Conservation (phyloP, 176 grass and related monocot genomes). For the Panicum miliaceum region DNA sequence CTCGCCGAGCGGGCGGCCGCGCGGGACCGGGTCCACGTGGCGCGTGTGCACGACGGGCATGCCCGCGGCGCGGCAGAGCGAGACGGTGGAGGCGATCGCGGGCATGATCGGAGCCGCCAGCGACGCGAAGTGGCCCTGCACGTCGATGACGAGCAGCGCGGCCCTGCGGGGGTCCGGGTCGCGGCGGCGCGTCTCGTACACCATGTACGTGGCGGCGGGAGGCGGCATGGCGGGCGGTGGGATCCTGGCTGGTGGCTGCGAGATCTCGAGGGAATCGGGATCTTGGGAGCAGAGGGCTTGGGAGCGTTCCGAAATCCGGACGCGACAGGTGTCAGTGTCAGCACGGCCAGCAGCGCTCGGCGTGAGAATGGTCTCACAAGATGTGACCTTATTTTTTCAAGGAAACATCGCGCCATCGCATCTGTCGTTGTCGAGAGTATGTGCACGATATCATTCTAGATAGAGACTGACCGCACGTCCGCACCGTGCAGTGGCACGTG, state of each 20-base stretch:
- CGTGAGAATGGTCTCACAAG: no score
- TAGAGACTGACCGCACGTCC: no score
- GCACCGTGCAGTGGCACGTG: no score
- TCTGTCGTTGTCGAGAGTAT: no score
- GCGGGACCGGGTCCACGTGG: slow-evolving; percentile 54
- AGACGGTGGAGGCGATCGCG: slow-evolving; percentile 52
- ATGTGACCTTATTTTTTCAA: no score
- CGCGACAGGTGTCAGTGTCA: no score
- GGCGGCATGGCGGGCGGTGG: background rate
- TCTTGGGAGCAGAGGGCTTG: background rate
- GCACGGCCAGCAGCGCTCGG: no score
- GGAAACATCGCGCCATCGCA: no score
- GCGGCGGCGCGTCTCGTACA: slow-evolving; percentile 62
- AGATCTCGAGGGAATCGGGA: background rate
- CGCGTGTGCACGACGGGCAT: slow-evolving; percentile 60
- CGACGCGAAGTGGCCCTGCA: slow-evolving; percentile 72
- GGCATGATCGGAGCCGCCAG: slow-evolving; percentile 42
- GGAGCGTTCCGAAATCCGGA: background rate
- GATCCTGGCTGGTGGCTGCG: background rate
- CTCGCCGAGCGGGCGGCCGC: slow-evolving; percentile 49
- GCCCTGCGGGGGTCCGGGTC: slow-evolving; percentile 52
- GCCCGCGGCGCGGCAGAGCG: slow-evolving; percentile 56
- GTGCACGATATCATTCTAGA: no score
- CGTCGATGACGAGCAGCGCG: slow-evolving; percentile 70
- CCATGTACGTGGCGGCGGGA: slow-evolving; percentile 19